phyloP scores from a whole-genome alignment of 257 asterid species.

The Nicotiana knightiana region DNA sequence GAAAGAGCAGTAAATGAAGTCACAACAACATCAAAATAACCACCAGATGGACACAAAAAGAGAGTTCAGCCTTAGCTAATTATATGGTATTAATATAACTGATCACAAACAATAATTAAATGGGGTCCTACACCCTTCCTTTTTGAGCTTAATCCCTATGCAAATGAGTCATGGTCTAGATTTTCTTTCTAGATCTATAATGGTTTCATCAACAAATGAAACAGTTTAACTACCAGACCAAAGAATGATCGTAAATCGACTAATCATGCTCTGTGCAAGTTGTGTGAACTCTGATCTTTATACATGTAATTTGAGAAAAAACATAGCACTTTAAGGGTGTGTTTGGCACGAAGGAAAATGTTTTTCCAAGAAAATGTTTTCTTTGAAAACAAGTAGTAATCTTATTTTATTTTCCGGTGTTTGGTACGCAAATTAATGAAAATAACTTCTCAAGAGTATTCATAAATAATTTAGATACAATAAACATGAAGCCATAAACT shows the following conservation, averaged over 20 bases:
- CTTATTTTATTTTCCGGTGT: no score
- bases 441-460: no score
- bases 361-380: no score
- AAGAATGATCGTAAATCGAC: neutral
- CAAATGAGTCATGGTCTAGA: neutral
- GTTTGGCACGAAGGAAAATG: no score
- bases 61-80: neutral
- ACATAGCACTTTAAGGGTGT: neutral
- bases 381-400: no score
- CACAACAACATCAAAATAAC: neutral
- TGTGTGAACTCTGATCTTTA: neutral
- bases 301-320: neutral
- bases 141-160: neutral
- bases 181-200: neutral
- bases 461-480: no score
- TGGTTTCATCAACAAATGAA: neutral
- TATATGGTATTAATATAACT: neutral
- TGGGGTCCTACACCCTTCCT: neutral
- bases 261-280: neutral
- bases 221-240: neutral
- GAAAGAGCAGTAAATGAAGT: neutral
- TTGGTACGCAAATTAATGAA: no score
- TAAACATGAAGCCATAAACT: no score
- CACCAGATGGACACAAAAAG: neutral
- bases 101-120: neutral